Evolutionary conservation across 2,329 filamentous ascomycete genomes (phyloP), one percentile per base, ranked within the genome.

Genomic region (Verticillium isaacii): DNA sequence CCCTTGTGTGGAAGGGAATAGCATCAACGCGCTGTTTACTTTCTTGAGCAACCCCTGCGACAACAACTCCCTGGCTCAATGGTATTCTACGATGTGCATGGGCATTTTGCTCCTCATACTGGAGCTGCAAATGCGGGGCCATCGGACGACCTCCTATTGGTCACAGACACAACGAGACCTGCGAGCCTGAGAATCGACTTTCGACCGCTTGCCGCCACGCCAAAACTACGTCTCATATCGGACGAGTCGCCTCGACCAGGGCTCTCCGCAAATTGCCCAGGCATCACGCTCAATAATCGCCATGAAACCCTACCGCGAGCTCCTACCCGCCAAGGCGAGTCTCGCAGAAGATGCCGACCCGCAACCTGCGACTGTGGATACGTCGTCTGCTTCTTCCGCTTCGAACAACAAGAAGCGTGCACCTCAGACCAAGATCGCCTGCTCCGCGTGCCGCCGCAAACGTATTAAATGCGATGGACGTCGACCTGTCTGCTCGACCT

Each of bases 301-400:
- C 32, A 66, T 66, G 64, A 66, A 66, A 57, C 56, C 64, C 19
- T 60, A 61, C 39, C 64, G 63, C 37, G 64, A 66, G 37, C 60
- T 66, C 36, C 45, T 65, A 41, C 64, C 64, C 12, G 64, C 64
- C 37, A 61, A 23, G 11, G 17, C 45, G n/a, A 32, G 45, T 15
- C 5, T 60, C 59, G 17, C 59, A 60, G 52, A 58, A 54, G 41
- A 63, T 59, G 12, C 56, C 32, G 25, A 64, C 63, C 61, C 61
- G 59, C 34, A 36, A 11, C 14, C 14, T 11, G 9, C 9, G 34
- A 14, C 34, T 14, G 61, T 62, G 59, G 52, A 25, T 32, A 25
- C 37, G 34, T 57, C 50, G 17, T 58, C 58, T 29, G 34, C 57
- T 5, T 55, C 64, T 3, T 60, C 59, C 17, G 55, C 57, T 29